Evolutionary conservation across 2,329 filamentous ascomycete species (phyloP).

Genomic region (Diplodia mutila): DNA sequence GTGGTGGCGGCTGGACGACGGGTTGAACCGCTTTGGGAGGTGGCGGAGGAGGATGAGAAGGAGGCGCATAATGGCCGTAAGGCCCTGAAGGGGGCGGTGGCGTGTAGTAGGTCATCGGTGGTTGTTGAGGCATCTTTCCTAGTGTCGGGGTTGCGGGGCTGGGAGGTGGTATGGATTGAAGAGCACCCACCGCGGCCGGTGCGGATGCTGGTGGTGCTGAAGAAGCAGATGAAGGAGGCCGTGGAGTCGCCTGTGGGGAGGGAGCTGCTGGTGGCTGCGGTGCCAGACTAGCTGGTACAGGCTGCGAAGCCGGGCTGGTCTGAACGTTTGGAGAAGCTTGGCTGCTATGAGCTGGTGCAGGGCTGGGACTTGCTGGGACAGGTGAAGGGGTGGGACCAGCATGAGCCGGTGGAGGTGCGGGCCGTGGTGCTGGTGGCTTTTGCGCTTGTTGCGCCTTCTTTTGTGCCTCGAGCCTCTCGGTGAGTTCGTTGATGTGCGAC

Average conservation of each 20-base stretch:
- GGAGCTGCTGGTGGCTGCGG: neutral
- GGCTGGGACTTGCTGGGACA: neutral
- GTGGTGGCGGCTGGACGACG: slow-evolving; percentile 22
- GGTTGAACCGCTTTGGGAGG: slow-evolving; percentile 14
- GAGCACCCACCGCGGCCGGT: neutral
- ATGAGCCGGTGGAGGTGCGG: neutral
- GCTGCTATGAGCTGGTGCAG: neutral
- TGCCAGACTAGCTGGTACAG: neutral
- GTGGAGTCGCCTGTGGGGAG: neutral
- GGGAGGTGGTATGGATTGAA: neutral
- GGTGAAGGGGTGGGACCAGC: neutral
- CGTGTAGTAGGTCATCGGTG: slow-evolving; percentile 25
- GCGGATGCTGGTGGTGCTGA: slow-evolving; percentile 8
- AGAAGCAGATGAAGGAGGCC: neutral
- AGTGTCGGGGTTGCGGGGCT: neutral
- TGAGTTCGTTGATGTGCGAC: slow-evolving; percentile 78
- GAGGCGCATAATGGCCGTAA: slow-evolving; percentile 15
- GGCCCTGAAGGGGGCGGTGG: slow-evolving; percentile 14
- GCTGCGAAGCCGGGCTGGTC: neutral
- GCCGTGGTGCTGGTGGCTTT: neutral
- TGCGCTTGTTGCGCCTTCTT: slow-evolving; percentile 33
- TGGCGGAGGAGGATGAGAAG: slow-evolving; percentile 11
- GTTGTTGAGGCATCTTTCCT: slow-evolving; percentile 22
- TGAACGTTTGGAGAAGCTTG: neutral
- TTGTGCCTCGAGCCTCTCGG: slow-evolving; percentile 51